phyloP scores from a whole-genome alignment of 139 green algal genomes.

The Coelastrella sp. region DNA sequence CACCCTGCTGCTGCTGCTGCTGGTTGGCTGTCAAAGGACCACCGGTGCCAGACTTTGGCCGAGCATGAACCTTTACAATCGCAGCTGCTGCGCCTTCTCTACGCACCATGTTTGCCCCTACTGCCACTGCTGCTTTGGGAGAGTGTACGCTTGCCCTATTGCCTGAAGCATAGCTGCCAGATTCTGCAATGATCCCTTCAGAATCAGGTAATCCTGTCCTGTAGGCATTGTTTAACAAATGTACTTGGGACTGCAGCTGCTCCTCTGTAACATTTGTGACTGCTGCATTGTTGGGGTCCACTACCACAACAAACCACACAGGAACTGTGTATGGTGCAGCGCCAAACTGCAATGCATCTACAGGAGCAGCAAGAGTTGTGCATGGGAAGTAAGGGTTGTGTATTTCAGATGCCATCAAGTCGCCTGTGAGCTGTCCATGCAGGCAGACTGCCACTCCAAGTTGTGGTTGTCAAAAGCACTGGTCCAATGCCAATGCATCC shows the following conservation, averaged over 20 bases:
- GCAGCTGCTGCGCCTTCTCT: background rate
- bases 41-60: too few species aligned
- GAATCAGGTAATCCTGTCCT: slow-evolving; percentile 1
- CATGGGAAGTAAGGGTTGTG: background rate
- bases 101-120: too few species aligned
- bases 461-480: too few species aligned
- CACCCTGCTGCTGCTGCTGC: background rate
- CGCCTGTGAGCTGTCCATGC: too few species aligned
- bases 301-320: slow-evolving; percentile 42
- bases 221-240: slow-evolving; percentile 13
- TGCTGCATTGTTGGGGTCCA: background rate
- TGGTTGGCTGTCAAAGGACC: background rate
- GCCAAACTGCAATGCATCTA: background rate
- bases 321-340: background rate
- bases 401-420: too few species aligned
- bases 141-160: too few species aligned
- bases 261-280: slow-evolving; percentile 1
- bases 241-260: background rate
- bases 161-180: background rate
- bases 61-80: too few species aligned
- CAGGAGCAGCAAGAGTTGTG: background rate
- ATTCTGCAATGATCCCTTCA: background rate
- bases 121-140: too few species aligned
- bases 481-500: too few species aligned
- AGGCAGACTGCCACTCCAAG: too few species aligned